Conservation (phyloP, 352 stramenopile species). For the Globisporangium lucens region DNA sequence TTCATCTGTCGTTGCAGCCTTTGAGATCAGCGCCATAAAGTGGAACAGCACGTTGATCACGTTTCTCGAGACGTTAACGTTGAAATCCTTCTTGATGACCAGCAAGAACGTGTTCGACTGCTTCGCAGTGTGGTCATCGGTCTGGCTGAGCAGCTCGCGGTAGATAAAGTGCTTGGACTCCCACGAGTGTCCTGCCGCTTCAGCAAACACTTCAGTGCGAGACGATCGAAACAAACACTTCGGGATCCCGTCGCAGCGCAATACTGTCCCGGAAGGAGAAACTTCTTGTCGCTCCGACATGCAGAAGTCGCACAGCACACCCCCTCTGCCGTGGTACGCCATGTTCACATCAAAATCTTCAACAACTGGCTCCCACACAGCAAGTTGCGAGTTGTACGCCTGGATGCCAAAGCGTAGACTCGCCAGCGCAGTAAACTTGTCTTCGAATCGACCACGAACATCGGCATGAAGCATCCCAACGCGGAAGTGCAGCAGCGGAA, state of each 20-base stretch:
- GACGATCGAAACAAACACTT: slow-evolving; percentile 68
- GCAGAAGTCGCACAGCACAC: slow-evolving; percentile 76
- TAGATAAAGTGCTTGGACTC: slow-evolving; percentile 86
- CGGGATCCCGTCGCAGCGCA: slow-evolving; percentile 69
- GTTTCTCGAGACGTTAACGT: slow-evolving; percentile 80
- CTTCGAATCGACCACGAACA: slow-evolving; percentile 56
- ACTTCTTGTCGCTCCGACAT: slow-evolving; percentile 69
- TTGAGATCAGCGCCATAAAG: slow-evolving; percentile 73
- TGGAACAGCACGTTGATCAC: slow-evolving; percentile 82
- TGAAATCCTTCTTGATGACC: slow-evolving; percentile 77
- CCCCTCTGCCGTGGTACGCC: slow-evolving; percentile 61
- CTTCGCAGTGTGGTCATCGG: slow-evolving; percentile 53
- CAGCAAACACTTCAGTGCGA: slow-evolving; percentile 63
- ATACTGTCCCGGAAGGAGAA: slow-evolving; percentile 45
- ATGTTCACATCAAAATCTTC: slow-evolving; percentile 84
- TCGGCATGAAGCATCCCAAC: slow-evolving; percentile 64
- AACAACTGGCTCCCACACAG: slow-evolving; percentile 80
- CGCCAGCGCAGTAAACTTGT: slow-evolving; percentile 57
- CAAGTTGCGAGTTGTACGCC: slow-evolving; percentile 84
- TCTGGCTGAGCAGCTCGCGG: slow-evolving; percentile 63
- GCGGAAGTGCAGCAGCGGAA: slow-evolving; percentile 77
- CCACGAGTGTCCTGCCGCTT: slow-evolving; percentile 55
- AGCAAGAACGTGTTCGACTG: slow-evolving; percentile 66
- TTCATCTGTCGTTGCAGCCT: slow-evolving; percentile 38
- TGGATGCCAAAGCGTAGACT: slow-evolving; percentile 71